Evolutionary conservation across 768 basidiomycete species (phyloP), one percentile per base, ranked within the genome.

Genomic region (Plicaturopsis crispa): DNA sequence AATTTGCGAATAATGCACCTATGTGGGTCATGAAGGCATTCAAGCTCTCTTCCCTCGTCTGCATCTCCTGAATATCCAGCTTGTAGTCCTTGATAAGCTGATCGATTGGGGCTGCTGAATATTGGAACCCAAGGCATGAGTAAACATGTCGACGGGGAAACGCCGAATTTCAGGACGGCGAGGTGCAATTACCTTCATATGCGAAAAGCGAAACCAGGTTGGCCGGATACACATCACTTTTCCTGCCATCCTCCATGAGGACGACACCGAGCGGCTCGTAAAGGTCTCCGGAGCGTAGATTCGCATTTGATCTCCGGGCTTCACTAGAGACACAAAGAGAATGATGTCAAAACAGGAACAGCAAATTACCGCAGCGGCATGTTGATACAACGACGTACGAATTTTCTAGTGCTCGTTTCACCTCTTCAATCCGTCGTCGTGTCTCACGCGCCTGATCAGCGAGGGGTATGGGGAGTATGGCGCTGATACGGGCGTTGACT

Each of bases 21-120:
- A 77, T 71, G 48, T 74, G 69, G 21, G 64, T 54, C 55, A 80
- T 63, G 51, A 81, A 80, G n/a, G 62, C 55, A 44, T 71, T 75
- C 33, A 74, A 53, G 48, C 77, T 76, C 43, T 51, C 57, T 36
- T 69, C 62, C 21, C 63, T 52, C 10, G 60, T 50, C 2, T 66
- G 63, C 16, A 66, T 60, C 23, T 63, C 66, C 8, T 8, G 26
- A 28, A 28, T n/a, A 5, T 50, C 53, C 12, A 82, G 62, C 2
- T 58, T 69, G 44, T 75, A 78, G 37, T 79, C 73, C 19, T 48
- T 55, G 36, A 76, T 52, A 31, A 83, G 57, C 18, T 57, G 48
- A 39, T 58, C 62, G 19, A 65, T n/a, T n/a, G n/a, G n/a, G n/a
- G n/a, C n/a, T n/a, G n/a, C n/a, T n/a, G n/a, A n/a, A n/a, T n/a